Evolutionary conservation across 192 early-diverging fungal genomes (phyloP).

Genomic region (Umbelopsis sp.): DNA sequence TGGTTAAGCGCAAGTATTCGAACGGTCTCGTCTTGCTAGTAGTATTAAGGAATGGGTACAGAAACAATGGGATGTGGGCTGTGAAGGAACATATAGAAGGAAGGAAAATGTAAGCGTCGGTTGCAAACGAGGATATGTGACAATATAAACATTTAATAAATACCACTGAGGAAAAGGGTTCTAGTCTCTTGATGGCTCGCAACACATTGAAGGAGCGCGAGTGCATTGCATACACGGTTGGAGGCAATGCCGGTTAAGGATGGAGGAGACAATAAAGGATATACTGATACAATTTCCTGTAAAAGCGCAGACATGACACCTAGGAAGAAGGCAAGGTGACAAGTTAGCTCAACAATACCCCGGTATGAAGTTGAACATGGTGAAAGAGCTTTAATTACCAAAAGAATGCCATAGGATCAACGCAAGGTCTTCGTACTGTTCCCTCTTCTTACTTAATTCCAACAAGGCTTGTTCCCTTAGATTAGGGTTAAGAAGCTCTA

Average conservation of each 20-base stretch:
- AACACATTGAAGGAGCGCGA: conserved; percentile 94
- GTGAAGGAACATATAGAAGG: conserved; percentile 25
- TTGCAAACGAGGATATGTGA: not conserved
- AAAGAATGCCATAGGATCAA: conserved; percentile 98
- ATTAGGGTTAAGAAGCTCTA: conserved; percentile 78
- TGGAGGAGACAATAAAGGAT: conserved; percentile 87
- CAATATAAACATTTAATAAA: not conserved
- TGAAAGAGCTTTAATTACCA: conserved; percentile 48
- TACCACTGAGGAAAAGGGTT: conserved; percentile 77
- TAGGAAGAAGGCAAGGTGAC: conserved; percentile 23
- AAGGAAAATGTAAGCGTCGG: conserved; percentile 22
- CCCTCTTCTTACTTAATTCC: conserved; percentile 91
- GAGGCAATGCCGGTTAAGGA: conserved; percentile 85
- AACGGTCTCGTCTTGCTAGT: conserved; percentile 93
- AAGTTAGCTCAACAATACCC: not conserved
- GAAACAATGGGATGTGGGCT: conserved; percentile 94
- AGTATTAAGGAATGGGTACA: conserved; percentile 98
- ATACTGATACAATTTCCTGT: conserved; percentile 96
- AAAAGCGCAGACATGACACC: conserved; percentile 93
- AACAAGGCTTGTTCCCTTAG: conserved; percentile 89
- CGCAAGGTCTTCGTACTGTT: conserved; percentile 94
- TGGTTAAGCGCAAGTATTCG: conserved; percentile 94
- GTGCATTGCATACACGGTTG: conserved; percentile 95
- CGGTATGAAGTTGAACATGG: no score
- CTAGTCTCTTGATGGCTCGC: conserved; percentile 94